Base-by-base conservation (phyloP, 2,329 filamentous ascomycete species). In the Colletotrichum sp. region DNA sequence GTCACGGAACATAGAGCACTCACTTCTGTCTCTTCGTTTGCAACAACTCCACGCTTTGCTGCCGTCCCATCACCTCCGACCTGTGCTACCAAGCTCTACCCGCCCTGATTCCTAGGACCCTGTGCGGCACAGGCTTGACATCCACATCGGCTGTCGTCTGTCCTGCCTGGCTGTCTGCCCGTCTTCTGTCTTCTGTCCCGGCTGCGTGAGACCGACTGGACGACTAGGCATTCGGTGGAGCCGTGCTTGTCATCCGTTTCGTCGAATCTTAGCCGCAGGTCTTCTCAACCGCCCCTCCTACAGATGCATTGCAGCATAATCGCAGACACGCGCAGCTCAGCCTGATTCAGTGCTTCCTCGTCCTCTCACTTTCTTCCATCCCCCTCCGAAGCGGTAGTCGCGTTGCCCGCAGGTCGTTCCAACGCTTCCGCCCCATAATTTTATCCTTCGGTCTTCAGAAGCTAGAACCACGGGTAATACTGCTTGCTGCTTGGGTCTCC, bases 221-320 rank as follows among this genome's bases (percentile, higher is more conserved):
- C 70, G 28, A 64, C 71, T 10, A 59, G 32, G 30, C 66, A 55
- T 32, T 57, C 66, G 60, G 75, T 75, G 72, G 71, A 76, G 60
- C 60, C 26, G 65, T 75, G 36, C 72, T 75, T 48, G 60, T 75
- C 62, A 44, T 60, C 62, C 32, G 59, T 75, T 71, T 75, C 71
- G 75, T 76, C 72, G 71, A 76, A 67, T 75, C 66, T 71, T 71
- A 76, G 75, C 71, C 75, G 66, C 67, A 76, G 66, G 66, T 57
- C 62, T 70, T 67, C 55, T 67, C 66, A 75, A 75, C 64, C 74
- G 71, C 72, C 75, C 75, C 55, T 76, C 71, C 60, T 30, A 71
- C 70, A 52, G 59, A 48, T 63, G 55, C 55, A 55, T 66, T 67
- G 72, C 66, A 71, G 66, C 71, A 71, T 67, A 48, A 71, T 76